Base-by-base conservation (phyloP, 257 asterid genomes). In the Petrea volubilis region DNA sequence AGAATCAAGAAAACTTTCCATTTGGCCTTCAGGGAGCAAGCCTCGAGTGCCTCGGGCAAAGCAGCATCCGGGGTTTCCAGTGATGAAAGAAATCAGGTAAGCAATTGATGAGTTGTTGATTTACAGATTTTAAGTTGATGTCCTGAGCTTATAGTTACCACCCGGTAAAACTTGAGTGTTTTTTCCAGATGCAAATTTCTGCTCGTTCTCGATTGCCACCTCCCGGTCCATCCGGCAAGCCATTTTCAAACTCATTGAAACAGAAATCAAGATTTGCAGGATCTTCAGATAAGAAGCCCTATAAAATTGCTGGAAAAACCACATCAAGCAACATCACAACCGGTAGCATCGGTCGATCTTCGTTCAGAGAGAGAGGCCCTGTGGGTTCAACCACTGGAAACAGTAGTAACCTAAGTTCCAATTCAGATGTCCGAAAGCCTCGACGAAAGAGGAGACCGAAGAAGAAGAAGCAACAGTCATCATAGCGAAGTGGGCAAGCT, bases 131-230 rank as follows among this genome's bases (percentile, higher is more conserved):
- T 18, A 14, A 9, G 8, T 29, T 21, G 21, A 74, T 23, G 24
- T 36, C 67, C 15, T 14, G 59, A 63, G 31, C 80, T 51, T 38
- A 55, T 36, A 3, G 3, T 49, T 69, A 27, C 9, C 41, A 24
- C 8, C 12, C n/a, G 36, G 25, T 53, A 61, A 23, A 56, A 59
- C 47, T 53, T 59, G 41, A 64, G 28, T 72, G n/a, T n/a, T n/a
- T 70, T 36, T 14, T 74, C 61, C 81, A 93, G 98, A 87, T 77
- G 75, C 92, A 86, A 75, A 78, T 86, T 64, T 86, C 96, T 57
- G 97, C 96, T 65, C 96, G 96, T 72, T 91, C 87, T 74, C 81
- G 88, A 44, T 92, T 95, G 99, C 99, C 97, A 14, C 98, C 98
- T 41, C 97, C 98, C 34, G 87, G 95, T 71, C 93, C 97, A 74